phyloP scores from a whole-genome alignment of 83 land plant species.

The Picea abies region DNA sequence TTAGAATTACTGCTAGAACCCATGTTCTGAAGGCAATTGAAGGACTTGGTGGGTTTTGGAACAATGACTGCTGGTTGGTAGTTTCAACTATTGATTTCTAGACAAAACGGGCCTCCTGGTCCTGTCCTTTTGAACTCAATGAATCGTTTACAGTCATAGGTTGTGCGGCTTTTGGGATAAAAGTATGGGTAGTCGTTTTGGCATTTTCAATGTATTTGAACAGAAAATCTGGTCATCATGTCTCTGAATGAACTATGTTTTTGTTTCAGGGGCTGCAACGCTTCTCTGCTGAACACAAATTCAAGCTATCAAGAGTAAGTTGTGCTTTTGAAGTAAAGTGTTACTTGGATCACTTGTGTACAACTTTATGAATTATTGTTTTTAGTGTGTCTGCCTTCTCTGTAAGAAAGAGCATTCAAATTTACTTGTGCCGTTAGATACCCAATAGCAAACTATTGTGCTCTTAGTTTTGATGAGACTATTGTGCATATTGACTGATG shows the following conservation, averaged over 20 bases:
- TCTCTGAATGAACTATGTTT: constrained; percentile 1
- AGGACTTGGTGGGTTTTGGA: not conserved
- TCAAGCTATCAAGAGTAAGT: constrained; percentile 92
- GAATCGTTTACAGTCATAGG: too few species aligned
- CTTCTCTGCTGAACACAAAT: constrained; percentile 91
- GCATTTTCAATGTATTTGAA: constrained; percentile 8
- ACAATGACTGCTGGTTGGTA: not conserved
- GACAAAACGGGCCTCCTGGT: not conserved
- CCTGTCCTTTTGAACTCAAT: too few species aligned
- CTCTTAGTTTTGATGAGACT: not conserved
- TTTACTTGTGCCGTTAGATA: not conserved
- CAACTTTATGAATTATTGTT: not conserved
- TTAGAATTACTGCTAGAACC: too few species aligned
- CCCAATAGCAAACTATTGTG: not conserved
- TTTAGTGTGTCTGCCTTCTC: too few species aligned
- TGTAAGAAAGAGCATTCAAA: not conserved
- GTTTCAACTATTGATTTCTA: not conserved
- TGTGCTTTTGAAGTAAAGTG: constrained; percentile 10
- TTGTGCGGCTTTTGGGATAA: not conserved
- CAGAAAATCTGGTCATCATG: not conserved
- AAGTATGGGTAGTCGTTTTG: not conserved
- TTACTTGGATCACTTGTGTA: not conserved
- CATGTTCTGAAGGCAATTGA: too few species aligned
- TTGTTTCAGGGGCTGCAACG: constrained; percentile 86
- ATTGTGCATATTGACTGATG: not conserved